Evolutionary conservation across 2,329 filamentous ascomycete genomes (phyloP).

Genomic region (Colletotrichum tamarilloi): DNA sequence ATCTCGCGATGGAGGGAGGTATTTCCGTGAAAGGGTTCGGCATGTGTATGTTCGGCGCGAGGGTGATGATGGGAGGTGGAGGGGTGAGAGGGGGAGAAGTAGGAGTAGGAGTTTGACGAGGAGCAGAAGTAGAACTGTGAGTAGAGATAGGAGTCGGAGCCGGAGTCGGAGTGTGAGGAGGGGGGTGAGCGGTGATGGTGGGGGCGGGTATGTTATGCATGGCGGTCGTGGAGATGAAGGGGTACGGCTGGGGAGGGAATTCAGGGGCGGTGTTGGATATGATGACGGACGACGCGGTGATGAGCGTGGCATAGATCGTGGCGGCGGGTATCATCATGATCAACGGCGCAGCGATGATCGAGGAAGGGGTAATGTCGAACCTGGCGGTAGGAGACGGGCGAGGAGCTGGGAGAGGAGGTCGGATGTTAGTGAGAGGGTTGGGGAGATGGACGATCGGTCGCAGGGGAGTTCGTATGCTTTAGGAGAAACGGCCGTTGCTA

Average conservation of each 20-base stretch:
- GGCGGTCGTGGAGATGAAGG: not conserved
- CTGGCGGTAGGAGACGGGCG: not conserved
- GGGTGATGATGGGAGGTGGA: not conserved
- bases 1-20: not conserved
- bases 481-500: not conserved
- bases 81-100: not conserved
- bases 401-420: conserved; percentile 20
- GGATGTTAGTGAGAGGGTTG: conserved; percentile 12
- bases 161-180: not conserved
- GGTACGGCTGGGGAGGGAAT: too few species aligned
- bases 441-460: conserved; percentile 19
- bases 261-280: not conserved
- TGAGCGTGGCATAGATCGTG: too few species aligned
- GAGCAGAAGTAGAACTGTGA: too few species aligned
- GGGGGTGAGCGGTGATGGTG: not conserved
- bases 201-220: not conserved
- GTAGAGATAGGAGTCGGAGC: too few species aligned
- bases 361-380: not conserved
- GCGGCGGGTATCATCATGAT: not conserved
- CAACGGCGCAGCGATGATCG: not conserved
- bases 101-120: not conserved
- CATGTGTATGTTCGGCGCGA: not conserved
- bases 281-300: not conserved
- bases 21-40: not conserved
- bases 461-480: conserved; percentile 13